Conservation (phyloP, 768 basidiomycete species). For the Gymnopilus junonius region DNA sequence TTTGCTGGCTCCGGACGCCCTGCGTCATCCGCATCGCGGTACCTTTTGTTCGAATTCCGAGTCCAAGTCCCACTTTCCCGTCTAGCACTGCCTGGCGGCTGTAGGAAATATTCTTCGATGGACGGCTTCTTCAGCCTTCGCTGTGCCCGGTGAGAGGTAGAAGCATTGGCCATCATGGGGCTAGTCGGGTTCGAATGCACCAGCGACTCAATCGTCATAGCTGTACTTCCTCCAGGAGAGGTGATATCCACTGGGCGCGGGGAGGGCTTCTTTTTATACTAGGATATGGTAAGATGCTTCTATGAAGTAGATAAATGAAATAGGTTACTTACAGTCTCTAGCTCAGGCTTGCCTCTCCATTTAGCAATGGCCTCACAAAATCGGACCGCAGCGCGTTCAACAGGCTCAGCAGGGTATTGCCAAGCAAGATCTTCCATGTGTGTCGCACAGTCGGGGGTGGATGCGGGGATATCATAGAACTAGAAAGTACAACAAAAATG, state of each 20-base stretch:
- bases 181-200: constrained; percentile 75
- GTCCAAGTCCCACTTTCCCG: constrained; percentile 9
- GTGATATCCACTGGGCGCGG: constrained; percentile 28
- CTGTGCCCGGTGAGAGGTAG: constrained; percentile 13
- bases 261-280: constrained; percentile 62
- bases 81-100: constrained; percentile 17
- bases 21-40: constrained; percentile 27
- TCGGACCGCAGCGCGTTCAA: constrained; percentile 76
- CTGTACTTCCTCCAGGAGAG: constrained; percentile 33
- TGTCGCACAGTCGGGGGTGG: constrained; percentile 75
- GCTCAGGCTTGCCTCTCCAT: constrained; percentile 86
- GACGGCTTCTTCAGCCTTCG: constrained; percentile 39
- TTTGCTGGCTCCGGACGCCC: constrained; percentile 25
- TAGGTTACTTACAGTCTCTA: constrained; percentile 63
- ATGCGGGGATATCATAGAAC: constrained; percentile 78
- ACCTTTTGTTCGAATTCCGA: constrained; percentile 22
- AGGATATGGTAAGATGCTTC: constrained; percentile 28
- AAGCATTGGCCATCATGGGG: constrained; percentile 42
- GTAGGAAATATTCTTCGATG: constrained; percentile 52
- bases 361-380: constrained; percentile 83
- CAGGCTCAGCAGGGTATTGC: constrained; percentile 81
- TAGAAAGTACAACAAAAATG: constrained; percentile 29
- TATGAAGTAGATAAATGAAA: constrained; percentile 6
- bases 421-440: constrained; percentile 82
- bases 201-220: constrained; percentile 66